Percentiles rank a stretch among this genome's conserved stretches.
Evolutionary conservation across 2,329 filamentous ascomycete genomes (phyloP).

Genomic region (Neonectria punicea): DNA sequence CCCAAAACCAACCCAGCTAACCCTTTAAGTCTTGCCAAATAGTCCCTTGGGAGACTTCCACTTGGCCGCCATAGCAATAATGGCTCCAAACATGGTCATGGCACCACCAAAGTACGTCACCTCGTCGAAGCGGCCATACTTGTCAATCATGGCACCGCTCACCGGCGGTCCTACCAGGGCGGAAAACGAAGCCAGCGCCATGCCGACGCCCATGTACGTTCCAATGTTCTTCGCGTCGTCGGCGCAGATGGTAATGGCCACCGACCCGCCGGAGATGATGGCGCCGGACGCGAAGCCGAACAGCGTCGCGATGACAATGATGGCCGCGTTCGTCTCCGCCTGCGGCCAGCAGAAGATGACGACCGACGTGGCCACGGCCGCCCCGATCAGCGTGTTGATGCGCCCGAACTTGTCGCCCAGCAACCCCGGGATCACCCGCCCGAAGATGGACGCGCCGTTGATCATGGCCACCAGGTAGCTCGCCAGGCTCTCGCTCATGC

Average conservation of each 20-base stretch:
- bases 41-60: conserved; percentile 29
- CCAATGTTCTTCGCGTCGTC: conserved; percentile 53
- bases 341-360: conserved; percentile 46
- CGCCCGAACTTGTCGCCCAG: conserved; percentile 67
- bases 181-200: conserved; percentile 55
- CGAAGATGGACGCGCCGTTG: conserved; percentile 70
- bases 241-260: conserved; percentile 53
- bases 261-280: conserved; percentile 56
- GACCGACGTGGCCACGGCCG: conserved; percentile 19
- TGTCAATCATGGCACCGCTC: conserved; percentile 47
- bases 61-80: conserved; percentile 31
- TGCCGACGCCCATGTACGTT: conserved; percentile 64
- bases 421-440: conserved; percentile 67
- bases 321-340: conserved; percentile 40
- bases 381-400: conserved; percentile 56
- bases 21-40: conserved; percentile 28
- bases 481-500: conserved; percentile 65
- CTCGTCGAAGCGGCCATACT: conserved; percentile 45
- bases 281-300: conserved; percentile 55
- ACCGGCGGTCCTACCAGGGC: conserved; percentile 53
- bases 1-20: background rate
- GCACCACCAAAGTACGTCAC: conserved; percentile 37
- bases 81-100: conserved; percentile 35
- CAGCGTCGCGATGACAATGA: conserved; percentile 50
- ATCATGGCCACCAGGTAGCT: conserved; percentile 77